phyloP scores from a whole-genome alignment of 495 filamentous ascomycete genomes.

The Xanthoparmelia taractica region DNA sequence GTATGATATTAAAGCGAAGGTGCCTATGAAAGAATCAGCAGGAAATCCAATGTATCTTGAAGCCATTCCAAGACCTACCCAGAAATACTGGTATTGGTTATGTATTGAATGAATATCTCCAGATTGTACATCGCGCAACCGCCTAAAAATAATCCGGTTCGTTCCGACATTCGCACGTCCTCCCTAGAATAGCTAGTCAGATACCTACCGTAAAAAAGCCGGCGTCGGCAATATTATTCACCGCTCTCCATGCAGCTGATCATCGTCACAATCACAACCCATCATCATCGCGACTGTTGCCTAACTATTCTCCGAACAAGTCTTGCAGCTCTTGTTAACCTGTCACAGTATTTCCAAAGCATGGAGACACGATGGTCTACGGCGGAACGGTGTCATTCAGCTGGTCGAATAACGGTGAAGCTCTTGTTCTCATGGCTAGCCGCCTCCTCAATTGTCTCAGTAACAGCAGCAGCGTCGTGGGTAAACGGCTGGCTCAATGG shows the following conservation, averaged over 20 bases:
- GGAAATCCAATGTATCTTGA: neutral
- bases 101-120: neutral
- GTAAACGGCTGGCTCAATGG: slow-evolving; percentile 20
- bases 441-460: slow-evolving; percentile 17
- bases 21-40: neutral
- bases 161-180: no score
- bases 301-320: neutral
- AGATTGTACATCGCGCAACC: neutral
- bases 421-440: slow-evolving; percentile 58
- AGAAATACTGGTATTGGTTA: neutral
- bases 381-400: slow-evolving; percentile 28
- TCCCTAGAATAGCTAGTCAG: no score
- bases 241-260: slow-evolving; percentile 1
- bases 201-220: no score
- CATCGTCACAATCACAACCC: neutral
- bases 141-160: neutral
- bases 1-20: neutral
- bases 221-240: slow-evolving; percentile 12
- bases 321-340: neutral
- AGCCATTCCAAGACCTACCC: neutral
- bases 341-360: neutral
- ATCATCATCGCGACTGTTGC: neutral
- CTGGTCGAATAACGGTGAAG: slow-evolving; percentile 51
- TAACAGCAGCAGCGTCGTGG: slow-evolving; percentile 20
- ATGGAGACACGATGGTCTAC: slow-evolving; percentile 7